Evolutionary conservation across 306 rosid genomes (phyloP), one percentile per base, ranked within the genome.

Genomic region (Elaeagnus macrophylla): DNA sequence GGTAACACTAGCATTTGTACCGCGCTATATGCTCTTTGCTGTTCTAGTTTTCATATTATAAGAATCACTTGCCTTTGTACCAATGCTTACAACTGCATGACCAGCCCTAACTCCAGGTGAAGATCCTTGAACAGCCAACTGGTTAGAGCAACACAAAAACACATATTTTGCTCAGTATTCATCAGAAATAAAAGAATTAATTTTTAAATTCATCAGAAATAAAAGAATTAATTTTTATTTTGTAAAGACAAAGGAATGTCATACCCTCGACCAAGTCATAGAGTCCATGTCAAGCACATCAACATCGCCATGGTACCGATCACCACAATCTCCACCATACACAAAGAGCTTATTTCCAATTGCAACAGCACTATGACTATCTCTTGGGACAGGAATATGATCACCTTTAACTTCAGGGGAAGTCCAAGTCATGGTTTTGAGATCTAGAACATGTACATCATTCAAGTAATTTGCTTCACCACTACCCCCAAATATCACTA

Each of bases 291-390:
- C 96, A 57, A 91, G 78, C 87, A 84, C 54, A 65, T 77, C 82
- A 46, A 87, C 81, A 17, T 79, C 83, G 1, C 99, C 95, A 47
- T 79, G 81, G 60, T 91, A 91, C 55, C 75, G 82, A 63, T 87
- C 96, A 12, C 99, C 99, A 42, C 82, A 75, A 57, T 91, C 99
- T 38, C 99, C 99, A 10, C 99, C 99, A 63, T 91, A 91, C 12
- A 91, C 85, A 55, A 87, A 53, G 65, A 91, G 71, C 78, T 83
- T 87, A 71, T 73, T 78, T 43, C 99, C 99, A 37, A 84, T 51
- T 12, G 93, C 80, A 54, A 79, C 73, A 58, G 82, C 67, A 16
- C 76, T 75, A 64, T 91, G 99, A 67, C 99, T 91, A 49, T 91
- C 99, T 66, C 99, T 80, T 48, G 96, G 99, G 50, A 75, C 77